Percentiles rank a stretch among this genome's conserved stretches.
phyloP scores from a whole-genome alignment of 345 rosid species.

The Eucalyptus polybractea region DNA sequence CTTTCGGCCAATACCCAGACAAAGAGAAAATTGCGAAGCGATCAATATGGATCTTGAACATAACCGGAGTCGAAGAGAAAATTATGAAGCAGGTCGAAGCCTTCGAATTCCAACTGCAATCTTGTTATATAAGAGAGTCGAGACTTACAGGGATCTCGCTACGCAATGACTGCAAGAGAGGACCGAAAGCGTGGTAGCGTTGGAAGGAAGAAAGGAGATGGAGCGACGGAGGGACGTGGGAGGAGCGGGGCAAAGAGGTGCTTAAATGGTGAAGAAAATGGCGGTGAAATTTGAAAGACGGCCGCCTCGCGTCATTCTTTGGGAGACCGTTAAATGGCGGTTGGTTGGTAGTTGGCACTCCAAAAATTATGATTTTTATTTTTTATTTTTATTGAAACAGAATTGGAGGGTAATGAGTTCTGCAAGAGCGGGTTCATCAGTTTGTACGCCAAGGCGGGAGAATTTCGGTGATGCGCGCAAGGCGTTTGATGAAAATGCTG shows the following conservation, averaged over 20 bases:
- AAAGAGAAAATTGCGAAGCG: background rate
- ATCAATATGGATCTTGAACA: background rate
- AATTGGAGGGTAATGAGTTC: background rate
- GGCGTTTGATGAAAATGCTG: slow-evolving; percentile 62
- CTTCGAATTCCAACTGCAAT: background rate
- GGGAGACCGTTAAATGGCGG: background rate
- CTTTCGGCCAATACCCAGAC: background rate
- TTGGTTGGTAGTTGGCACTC: background rate
- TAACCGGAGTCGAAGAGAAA: background rate
- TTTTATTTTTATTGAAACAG: background rate
- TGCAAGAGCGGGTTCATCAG: slow-evolving; percentile 74
- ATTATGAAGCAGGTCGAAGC: background rate
- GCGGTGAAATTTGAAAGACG: background rate
- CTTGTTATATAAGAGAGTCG: background rate
- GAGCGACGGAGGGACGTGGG: background rate
- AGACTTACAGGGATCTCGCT: background rate
- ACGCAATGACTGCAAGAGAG: background rate
- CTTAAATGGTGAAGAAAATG: background rate
- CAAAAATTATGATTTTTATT: background rate
- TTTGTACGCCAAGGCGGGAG: slow-evolving; percentile 42
- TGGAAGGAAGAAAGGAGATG: too few species aligned
- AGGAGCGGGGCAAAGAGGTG: background rate
- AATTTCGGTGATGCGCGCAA: slow-evolving; percentile 32
- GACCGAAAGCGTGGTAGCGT: too few species aligned
- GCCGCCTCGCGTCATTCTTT: background rate